Conservation (phyloP, 208 protist species). For the Leishmania braziliensis region DNA sequence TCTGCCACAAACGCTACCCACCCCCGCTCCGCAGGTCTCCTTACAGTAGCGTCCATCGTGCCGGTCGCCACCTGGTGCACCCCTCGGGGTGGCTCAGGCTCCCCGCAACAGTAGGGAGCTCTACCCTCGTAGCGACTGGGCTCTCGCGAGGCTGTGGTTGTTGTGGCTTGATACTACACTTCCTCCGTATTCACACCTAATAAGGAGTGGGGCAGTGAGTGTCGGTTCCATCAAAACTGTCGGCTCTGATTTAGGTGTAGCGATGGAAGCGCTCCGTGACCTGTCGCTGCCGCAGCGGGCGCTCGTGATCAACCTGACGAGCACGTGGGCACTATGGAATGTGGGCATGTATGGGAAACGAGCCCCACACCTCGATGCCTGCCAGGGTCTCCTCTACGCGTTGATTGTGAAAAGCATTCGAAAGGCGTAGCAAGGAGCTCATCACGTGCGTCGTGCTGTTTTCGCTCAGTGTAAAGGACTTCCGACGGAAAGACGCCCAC, state of each 20-base stretch:
- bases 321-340: constrained; percentile 53
- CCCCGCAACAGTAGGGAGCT: constrained; percentile 5
- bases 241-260: neutral
- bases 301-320: constrained; percentile 42
- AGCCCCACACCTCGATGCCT: constrained; percentile 23
- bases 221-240: neutral
- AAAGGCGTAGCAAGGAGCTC: neutral
- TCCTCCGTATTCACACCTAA: neutral
- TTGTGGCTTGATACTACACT: neutral
- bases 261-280: constrained; percentile 11
- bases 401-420: constrained; percentile 26
- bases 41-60: no score
- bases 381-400: constrained; percentile 24
- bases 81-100: no score
- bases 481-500: neutral
- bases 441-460: neutral
- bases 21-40: no score
- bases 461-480: neutral
- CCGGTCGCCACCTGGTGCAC: no score
- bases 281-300: constrained; percentile 40
- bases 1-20: no score
- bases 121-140: constrained; percentile 53
- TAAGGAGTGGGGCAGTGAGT: neutral
- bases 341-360: constrained; percentile 26
- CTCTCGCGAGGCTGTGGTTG: constrained; percentile 39